phyloP scores from a whole-genome alignment of 2,329 filamentous ascomycete species.

The Cytospora paraplurivora region DNA sequence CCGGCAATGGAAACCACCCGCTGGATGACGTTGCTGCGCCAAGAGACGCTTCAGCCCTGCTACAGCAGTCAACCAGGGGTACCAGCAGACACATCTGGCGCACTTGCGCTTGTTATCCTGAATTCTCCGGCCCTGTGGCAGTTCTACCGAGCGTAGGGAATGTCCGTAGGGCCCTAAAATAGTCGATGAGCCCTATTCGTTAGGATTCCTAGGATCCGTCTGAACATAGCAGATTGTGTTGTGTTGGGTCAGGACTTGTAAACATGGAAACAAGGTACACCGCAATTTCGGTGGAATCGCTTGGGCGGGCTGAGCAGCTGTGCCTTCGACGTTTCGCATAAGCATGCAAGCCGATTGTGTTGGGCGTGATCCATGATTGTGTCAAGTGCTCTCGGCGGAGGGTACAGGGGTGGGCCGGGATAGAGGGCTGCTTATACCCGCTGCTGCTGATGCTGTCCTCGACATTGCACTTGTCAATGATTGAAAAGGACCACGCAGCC shows the following conservation, averaged over 20 bases:
- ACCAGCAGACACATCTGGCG: conserved; percentile 17
- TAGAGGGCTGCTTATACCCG: conserved; percentile 25
- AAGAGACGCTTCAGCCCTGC: conserved; percentile 22
- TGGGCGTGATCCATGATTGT: conserved; percentile 26
- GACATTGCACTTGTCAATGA: conserved; percentile 9
- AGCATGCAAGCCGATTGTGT: conserved; percentile 24
- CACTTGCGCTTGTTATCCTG: conserved; percentile 21
- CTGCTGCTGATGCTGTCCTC: conserved; percentile 24
- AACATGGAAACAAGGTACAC: conserved; percentile 10
- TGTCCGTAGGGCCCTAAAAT: conserved; percentile 23
- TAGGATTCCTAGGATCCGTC: background rate
- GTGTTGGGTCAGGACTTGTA: conserved; percentile 4
- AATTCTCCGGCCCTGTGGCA: conserved; percentile 12
- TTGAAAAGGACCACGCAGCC: conserved; percentile 21
- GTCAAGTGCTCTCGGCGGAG: conserved; percentile 16
- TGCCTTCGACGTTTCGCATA: conserved; percentile 24
- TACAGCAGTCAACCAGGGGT: conserved; percentile 15
- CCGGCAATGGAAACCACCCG: conserved; percentile 10
- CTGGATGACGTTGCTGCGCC: conserved; percentile 16
- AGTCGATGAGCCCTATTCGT: conserved; percentile 21
- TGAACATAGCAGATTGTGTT: conserved; percentile 3
- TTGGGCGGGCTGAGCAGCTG: conserved; percentile 28
- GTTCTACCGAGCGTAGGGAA: conserved; percentile 14
- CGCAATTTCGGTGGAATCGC: conserved; percentile 19
- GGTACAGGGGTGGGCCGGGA: conserved; percentile 22